Base-by-base conservation (phyloP, 768 basidiomycete species). In the Pseudohyphozyma bogoriensis region DNA sequence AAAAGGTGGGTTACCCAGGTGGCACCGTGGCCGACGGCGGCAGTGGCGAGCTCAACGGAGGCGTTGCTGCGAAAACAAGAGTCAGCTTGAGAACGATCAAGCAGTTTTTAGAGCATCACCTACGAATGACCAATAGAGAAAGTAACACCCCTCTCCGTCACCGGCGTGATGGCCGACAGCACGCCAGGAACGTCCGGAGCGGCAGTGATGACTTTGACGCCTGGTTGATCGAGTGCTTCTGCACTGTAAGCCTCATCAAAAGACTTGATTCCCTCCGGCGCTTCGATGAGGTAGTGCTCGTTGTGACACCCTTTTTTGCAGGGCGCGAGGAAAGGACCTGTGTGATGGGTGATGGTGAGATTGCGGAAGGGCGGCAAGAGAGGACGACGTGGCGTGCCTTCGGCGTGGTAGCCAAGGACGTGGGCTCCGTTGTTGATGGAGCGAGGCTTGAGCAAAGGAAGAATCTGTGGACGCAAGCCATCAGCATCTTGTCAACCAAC, bases 171-270 rank as follows among this genome's bases (percentile, higher is more conserved):
- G 22, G 84, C 80, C 3, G 79, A 76, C 81, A 88, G 81, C 18
- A 91, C 87, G 11, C 90, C 90, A 26, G 82, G 79, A 33, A 90
- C 79, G 72, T 93, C 90, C 4, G 90, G 90, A 1, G 90, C 90
- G 32, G 83, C 82, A 13, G 90, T 93, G 62, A 93, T 81, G 42
- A 91, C 80, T 60, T 87, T 83, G 58, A 86, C 83, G 29, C 83
- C 84, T 10, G 39, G 46, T 39, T 79, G 74, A 18, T 72, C 72
- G 35, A 88, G 76, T 65, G 85, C 87, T 59, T 80, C 77, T 4
- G 76, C 69, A 55, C 87, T 83, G 71, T 91, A 92, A 8, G 85
- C 79, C 20, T 80, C 79, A 70, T 89, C 85, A 57, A 91, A 84
- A 1, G 85, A 79, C 29, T 75, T 74, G 62, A 82, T 79, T 8